Evolutionary conservation across 352 stramenopile genomes (phyloP).

Genomic region (Phytophthora boehmeriae): DNA sequence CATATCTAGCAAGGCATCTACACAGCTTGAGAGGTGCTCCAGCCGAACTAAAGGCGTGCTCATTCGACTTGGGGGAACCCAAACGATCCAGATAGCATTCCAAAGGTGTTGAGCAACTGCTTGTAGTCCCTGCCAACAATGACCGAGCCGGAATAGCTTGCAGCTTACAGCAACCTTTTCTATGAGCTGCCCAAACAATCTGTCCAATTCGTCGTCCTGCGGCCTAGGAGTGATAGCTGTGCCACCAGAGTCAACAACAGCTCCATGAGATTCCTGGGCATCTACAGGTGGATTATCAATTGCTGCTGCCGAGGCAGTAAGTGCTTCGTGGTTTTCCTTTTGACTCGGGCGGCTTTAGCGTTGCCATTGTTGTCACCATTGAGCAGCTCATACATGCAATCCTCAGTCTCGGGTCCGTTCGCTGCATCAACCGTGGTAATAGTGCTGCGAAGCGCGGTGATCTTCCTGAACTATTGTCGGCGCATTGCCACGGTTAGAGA

Average conservation of each 20-base stretch:
- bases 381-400: slow-evolving; percentile 48
- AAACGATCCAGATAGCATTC: slow-evolving; percentile 60
- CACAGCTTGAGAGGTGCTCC: slow-evolving; percentile 33
- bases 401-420: slow-evolving; percentile 39
- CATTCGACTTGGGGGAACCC: slow-evolving; percentile 52
- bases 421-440: slow-evolving; percentile 22
- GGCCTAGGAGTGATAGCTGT: background rate
- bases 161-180: slow-evolving; percentile 48
- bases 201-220: slow-evolving; percentile 10
- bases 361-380: slow-evolving; percentile 11
- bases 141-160: slow-evolving; percentile 45
- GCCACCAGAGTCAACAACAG: slow-evolving; percentile 1
- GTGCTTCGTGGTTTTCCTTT: background rate
- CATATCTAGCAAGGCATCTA: slow-evolving; percentile 62
- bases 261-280: background rate
- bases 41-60: slow-evolving; percentile 14
- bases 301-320: background rate
- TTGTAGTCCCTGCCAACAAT: slow-evolving; percentile 67
- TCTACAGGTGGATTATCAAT: background rate
- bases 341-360: background rate
- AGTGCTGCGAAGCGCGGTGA: slow-evolving; percentile 24
- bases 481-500: background rate
- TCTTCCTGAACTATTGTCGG: slow-evolving; percentile 42
- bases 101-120: slow-evolving; percentile 55
- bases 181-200: slow-evolving; percentile 41